Percentiles rank a stretch among this genome's conserved stretches.
phyloP scores from a whole-genome alignment of 306 rosid genomes.

The Rosa multiflora region DNA sequence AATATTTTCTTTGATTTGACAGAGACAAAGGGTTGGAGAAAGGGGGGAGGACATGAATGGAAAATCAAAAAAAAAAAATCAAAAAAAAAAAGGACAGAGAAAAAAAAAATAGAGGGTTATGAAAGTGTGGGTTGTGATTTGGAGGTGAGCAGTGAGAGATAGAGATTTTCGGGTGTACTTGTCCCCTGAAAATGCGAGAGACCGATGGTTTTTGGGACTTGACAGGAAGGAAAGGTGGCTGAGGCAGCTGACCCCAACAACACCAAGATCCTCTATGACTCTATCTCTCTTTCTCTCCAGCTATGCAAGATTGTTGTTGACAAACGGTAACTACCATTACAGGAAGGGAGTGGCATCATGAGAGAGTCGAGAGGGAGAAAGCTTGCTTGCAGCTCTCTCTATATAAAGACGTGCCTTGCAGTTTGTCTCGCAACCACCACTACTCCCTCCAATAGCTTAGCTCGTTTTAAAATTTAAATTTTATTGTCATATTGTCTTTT shows the following conservation, averaged over 20 bases:
- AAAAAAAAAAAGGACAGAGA: not conserved
- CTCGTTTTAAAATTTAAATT: not conserved
- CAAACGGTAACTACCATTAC: not conserved
- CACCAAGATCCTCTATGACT: not conserved
- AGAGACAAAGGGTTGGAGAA: not conserved
- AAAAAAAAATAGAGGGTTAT: conserved; percentile 21
- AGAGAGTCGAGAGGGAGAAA: not conserved
- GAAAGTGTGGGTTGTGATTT: conserved; percentile 29
- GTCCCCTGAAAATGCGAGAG: conserved; percentile 39
- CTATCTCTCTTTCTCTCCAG: not conserved
- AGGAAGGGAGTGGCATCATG: not conserved
- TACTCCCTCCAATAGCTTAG: not conserved
- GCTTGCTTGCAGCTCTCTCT: not conserved
- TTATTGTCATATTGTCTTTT: no score
- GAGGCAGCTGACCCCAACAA: not conserved
- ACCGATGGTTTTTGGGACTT: conserved; percentile 33
- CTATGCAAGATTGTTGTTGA: not conserved
- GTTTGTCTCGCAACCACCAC: not conserved
- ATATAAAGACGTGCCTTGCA: conserved; percentile 5
- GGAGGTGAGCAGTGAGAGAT: conserved; percentile 28
- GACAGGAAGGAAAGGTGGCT: conserved; percentile 28
- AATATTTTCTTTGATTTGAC: conserved; percentile 10
- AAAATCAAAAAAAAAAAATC: conserved; percentile 1
- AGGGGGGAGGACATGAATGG: conserved; percentile 26
- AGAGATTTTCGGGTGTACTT: conserved; percentile 38